Evolutionary conservation across 768 basidiomycete genomes (phyloP), one percentile per base, ranked within the genome.

Genomic region (Hysterangium stoloniferum): DNA sequence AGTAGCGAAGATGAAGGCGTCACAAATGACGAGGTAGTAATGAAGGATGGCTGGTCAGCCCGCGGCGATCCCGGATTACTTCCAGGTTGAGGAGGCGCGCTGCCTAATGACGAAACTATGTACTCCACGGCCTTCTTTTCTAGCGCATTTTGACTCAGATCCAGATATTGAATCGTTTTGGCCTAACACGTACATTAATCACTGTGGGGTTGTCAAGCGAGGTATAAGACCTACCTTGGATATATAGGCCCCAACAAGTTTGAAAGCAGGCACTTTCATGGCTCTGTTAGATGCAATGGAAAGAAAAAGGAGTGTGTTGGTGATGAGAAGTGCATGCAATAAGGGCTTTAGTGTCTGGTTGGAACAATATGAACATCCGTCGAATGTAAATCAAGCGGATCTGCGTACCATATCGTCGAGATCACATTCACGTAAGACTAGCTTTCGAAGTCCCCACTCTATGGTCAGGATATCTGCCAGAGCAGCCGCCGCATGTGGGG

Each of bases 401-500:
- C 50, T 4, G 66, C 78, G 51, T 59, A 92, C 92, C 52, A 76
- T 73, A 45, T 91, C 86, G 56, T 93, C 90, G 19, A 98, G 65
- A 57, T 93, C 82, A 59, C 93, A 97, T 62, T 87, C 86, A 35
- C 88, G 80, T 48, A 96, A 76, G 0, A 86, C 82, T 19, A 95
- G 70, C 59, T 91, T 94, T 24, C 85, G 73, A 17, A 96, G 69
- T 0, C 93, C 94, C 87, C 93, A 97, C 65, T 97, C 91, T 52
- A 96, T 84, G 6, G 81, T 79, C 56, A 98, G 81, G 12, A 96
- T 80, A 65, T 98, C 95, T 0, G 95, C 85, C 15, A 99, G 74
- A 15, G 92, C 82, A 11, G 84, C 81, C 0, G 90, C 85, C 0
- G 79, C 72, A 1, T 80, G 74, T 1, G 74, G 64, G 0, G 79